Evolutionary conservation across 257 asterid species (phyloP).

Genomic region (Fraxinus anomala): DNA sequence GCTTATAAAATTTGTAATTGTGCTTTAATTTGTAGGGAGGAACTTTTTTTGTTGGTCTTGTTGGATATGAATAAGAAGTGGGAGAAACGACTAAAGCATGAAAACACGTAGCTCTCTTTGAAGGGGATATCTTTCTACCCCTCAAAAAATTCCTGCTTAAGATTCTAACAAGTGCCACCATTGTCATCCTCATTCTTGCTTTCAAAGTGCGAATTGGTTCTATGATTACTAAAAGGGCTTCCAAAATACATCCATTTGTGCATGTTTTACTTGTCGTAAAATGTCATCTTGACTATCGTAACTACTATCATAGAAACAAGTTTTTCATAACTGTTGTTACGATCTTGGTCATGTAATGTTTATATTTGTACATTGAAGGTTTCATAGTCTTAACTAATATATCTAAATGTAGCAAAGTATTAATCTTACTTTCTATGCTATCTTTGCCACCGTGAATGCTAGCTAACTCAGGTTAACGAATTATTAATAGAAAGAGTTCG

Average conservation of each 20-base stretch:
- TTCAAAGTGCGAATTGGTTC: not conserved
- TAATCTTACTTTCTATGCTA: too few species aligned
- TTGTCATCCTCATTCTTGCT: not conserved
- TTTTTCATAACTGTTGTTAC: not conserved
- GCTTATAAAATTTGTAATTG: too few species aligned
- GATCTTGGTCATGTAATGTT: not conserved
- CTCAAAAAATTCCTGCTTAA: not conserved
- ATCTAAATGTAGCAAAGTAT: too few species aligned
- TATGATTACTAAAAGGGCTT: not conserved
- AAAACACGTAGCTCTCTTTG: too few species aligned
- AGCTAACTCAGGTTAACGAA: too few species aligned
- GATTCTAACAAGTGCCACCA: not conserved
- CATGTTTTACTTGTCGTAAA: not conserved
- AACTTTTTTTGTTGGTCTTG: too few species aligned
- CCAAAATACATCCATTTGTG: too few species aligned
- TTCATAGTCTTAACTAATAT: too few species aligned
- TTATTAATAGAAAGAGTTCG: not conserved
- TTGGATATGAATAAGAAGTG: too few species aligned
- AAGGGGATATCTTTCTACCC: not conserved
- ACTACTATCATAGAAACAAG: not conserved
- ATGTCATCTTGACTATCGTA: not conserved
- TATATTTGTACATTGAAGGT: not conserved
- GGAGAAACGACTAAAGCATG: too few species aligned
- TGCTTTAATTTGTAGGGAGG: too few species aligned
- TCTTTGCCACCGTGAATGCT: not conserved